Evolutionary conservation across 73 alveolate genomes (phyloP).

Genomic region (Tetrahymena elliotti): DNA sequence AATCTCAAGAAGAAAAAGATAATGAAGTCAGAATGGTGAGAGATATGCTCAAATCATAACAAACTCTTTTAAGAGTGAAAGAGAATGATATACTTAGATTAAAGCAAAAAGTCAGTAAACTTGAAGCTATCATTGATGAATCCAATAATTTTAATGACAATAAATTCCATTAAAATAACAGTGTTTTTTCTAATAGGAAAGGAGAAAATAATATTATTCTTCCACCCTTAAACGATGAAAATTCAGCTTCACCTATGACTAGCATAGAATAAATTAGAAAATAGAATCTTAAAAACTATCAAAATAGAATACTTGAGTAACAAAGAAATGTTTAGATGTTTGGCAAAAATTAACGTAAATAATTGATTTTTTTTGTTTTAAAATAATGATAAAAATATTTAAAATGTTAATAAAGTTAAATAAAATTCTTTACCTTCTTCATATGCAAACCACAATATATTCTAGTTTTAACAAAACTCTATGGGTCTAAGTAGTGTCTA

Average conservation of each 20-base stretch:
- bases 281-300: not conserved
- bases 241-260: not conserved
- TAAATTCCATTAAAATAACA: not conserved
- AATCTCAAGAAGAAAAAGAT: not conserved
- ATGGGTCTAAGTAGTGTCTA: not conserved
- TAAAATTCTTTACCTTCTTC: not conserved
- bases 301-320: not conserved
- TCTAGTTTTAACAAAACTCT: not conserved
- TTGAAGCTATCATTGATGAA: not conserved
- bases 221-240: not conserved
- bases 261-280: not conserved
- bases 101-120: not conserved
- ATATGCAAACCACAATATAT: not conserved
- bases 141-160: not conserved
- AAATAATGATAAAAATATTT: not conserved
- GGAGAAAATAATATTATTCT: not conserved
- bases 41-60: not conserved
- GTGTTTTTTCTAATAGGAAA: not conserved
- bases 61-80: not conserved
- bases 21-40: not conserved
- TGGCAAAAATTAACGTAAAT: not conserved
- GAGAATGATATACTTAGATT: not conserved
- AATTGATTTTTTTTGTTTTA: not conserved
- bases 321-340: not conserved
- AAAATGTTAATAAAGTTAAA: not conserved